Base-by-base conservation (phyloP, 2,329 filamentous ascomycete species). In the Cytospora piceicola region DNA sequence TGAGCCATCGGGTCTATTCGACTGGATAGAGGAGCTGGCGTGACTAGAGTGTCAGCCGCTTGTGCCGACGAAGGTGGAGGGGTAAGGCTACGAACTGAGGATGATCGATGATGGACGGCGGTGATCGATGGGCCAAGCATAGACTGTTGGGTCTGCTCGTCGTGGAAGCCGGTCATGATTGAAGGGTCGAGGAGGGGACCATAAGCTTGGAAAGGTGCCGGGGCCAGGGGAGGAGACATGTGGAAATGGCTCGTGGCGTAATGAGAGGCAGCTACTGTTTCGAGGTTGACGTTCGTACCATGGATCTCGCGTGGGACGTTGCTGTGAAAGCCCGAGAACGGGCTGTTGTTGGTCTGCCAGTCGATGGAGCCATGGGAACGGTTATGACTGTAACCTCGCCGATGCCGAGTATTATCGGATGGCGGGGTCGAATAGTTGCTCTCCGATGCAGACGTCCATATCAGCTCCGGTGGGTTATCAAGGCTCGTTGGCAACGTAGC, bases 371-470 rank as follows among this genome's bases (percentile, higher is more conserved):
- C 73, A 3, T 76, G 72, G 6, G 74, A 69, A 12, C 70, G 71
- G 20, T 70, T 70, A 17, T 70, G 70, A n/a, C 73, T 68, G 73
- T 67, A 71, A 22, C 57, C 51, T 27, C 69, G 64, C 7, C 61
- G 68, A 49, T 71, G 71, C 29, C 73, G 68, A 2, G 75, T 71
- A 54, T 73, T 75, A 17, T 81, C 80, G 8, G 81, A 80, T 22
- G 80, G 79, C n/a, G 80, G 78, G 3, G 82, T 81, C 3, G 82
- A 84, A 69, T 80, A 83, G 29, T 75, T 76, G 72, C 81, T 83
- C 54, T 80, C 80, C 9, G 81, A 76, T n/a, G 79, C 75, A 15
- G 82, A 82, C 4, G 81, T 71, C 74, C 80, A 79, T 32, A 55
- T 73, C 61, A 73, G 57, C 2, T 71, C 73, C 17, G 72, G 71